phyloP scores from a whole-genome alignment of 805 yeast genomes.

The Ogataea kodamae region DNA sequence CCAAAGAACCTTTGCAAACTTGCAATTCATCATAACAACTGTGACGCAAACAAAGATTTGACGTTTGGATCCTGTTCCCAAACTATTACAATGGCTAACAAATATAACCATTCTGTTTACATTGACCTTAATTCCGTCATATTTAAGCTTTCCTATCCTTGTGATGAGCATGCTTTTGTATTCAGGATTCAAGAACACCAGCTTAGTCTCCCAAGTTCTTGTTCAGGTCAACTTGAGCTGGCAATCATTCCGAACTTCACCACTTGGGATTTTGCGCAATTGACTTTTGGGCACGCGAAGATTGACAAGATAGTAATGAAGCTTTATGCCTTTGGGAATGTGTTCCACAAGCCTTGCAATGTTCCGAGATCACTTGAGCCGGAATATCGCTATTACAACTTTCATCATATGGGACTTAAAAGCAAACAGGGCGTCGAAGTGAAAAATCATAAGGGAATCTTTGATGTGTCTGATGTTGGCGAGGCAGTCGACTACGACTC shows the following conservation, averaged over 20 bases:
- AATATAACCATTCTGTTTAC: conserved; percentile 1
- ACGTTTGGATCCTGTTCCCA: conserved; percentile 6
- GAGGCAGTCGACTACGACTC: conserved; percentile 12
- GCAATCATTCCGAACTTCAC: conserved; percentile 17
- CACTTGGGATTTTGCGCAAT: conserved; percentile 9
- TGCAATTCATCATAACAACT: conserved; percentile 19
- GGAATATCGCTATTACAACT: conserved; percentile 17
- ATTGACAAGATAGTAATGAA: conserved; percentile 2
- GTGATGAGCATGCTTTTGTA: conserved; percentile 3
- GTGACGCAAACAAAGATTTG: conserved; percentile 17
- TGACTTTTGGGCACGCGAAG: conserved; percentile 5
- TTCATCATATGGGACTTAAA: conserved; percentile 10
- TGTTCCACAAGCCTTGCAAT: conserved; percentile 21
- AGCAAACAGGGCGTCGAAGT: neutral
- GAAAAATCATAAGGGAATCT: conserved; percentile 1
- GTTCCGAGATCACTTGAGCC: conserved; percentile 3
- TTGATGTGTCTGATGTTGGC: conserved; percentile 1
- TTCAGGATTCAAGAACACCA: conserved; percentile 4
- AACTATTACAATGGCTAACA: too few species aligned
- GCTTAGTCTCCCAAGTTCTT: conserved; percentile 11
- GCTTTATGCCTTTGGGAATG: conserved; percentile 17
- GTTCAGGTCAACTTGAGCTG: conserved; percentile 10
- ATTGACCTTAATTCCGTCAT: conserved; percentile 18
- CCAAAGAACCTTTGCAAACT: conserved; percentile 17
- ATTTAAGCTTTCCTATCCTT: conserved; percentile 6